A percentile compares a stretch with the other conserved stretches of the same genome.
These are phyloP conservation scores for Ceratocystis albifundus DNA, from an alignment of 2,329 filamentous ascomycete genomes.

Conservation along the genomic window DNA sequence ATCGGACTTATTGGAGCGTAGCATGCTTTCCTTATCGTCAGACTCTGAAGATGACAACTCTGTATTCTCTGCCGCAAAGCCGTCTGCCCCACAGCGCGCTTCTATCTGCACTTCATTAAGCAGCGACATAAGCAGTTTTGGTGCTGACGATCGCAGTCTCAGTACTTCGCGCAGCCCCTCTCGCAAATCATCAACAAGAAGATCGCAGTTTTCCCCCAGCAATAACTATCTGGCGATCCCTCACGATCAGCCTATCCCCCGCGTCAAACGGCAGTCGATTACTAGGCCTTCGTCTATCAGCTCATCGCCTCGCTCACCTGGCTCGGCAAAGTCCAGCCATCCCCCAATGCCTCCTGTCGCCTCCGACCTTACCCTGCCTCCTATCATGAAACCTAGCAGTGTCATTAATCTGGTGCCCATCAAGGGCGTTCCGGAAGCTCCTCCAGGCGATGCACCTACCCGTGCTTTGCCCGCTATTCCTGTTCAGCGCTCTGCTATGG, in stretches of 20 bases:
- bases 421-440: conserved; percentile 10
- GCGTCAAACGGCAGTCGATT: conserved; percentile 26
- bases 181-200: conserved; percentile 32
- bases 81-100: conserved; percentile 19
- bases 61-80: conserved; percentile 19
- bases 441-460: conserved; percentile 18
- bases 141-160: conserved; percentile 17
- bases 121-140: conserved; percentile 19
- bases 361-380: conserved; percentile 7
- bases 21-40: conserved; percentile 46
- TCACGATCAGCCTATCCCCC: conserved; percentile 22
- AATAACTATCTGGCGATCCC: conserved; percentile 37
- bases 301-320: conserved; percentile 27
- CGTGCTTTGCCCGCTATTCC: conserved; percentile 19
- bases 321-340: conserved; percentile 10
- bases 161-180: conserved; percentile 23
- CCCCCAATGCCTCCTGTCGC: conserved; percentile 13
- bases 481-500: conserved; percentile 16
- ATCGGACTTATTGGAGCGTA: conserved; percentile 43
- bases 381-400: conserved; percentile 5
- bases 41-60: conserved; percentile 43
- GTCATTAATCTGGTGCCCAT: conserved; percentile 15
- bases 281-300: conserved; percentile 26
- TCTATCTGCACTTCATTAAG: conserved; percentile 22
- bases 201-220: conserved; percentile 33